A percentile compares a stretch with the other conserved stretches of the same genome.
Conservation (phyloP, 78 protist genomes). For the slime mould (Dictyostelium discoideum) region DNA sequence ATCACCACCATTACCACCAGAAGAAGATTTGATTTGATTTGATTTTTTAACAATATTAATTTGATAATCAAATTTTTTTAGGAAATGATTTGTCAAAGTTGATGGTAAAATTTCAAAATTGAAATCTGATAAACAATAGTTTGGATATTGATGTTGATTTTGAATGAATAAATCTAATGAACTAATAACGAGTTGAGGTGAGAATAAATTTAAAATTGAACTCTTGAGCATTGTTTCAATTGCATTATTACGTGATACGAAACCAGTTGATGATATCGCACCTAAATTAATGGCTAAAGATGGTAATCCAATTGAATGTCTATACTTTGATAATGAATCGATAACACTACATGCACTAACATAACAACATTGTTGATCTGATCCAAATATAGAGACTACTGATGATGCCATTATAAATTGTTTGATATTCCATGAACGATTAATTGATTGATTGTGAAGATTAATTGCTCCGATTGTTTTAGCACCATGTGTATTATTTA, state of each 20-base stretch:
- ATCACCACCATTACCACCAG: neutral
- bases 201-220: neutral
- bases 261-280: neutral
- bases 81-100: neutral
- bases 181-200: neutral
- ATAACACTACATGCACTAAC: neutral
- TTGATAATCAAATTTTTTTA: neutral
- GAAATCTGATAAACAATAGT: neutral
- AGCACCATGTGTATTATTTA: conserved; percentile 3
- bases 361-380: neutral
- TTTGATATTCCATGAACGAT: neutral
- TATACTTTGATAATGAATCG: neutral
- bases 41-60: neutral
- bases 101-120: neutral
- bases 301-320: conserved; percentile 8
- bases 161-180: neutral
- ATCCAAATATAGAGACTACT: neutral
- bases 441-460: neutral
- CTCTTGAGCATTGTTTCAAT: neutral
- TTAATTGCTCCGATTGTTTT: conserved; percentile 16
- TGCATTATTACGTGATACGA: neutral
- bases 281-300: neutral
- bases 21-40: neutral
- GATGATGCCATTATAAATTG: conserved; percentile 10
- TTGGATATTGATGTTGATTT: neutral